Evolutionary conservation across 192 early-diverging fungal genomes (phyloP).

Genomic region (Jimgerdemannia lactiflua): DNA sequence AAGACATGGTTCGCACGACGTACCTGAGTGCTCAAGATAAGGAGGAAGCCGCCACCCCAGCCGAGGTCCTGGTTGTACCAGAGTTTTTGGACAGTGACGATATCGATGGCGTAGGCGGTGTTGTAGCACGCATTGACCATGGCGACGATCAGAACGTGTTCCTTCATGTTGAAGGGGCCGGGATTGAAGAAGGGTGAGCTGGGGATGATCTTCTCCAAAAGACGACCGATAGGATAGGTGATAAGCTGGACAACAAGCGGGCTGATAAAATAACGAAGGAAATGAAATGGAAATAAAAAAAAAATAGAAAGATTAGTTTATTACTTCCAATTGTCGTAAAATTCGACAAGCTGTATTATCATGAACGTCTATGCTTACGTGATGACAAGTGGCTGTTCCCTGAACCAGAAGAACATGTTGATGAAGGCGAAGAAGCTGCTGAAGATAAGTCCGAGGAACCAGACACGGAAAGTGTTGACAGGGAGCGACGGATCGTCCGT

Average conservation of each 20-base stretch:
- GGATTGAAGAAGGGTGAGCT: constrained; percentile 38
- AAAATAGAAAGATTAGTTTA: background rate
- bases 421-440: constrained; percentile 26
- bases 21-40: constrained; percentile 51
- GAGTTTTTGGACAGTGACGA: constrained; percentile 37
- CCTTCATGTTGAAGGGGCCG: constrained; percentile 55
- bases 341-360: background rate
- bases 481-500: constrained; percentile 41
- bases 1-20: background rate
- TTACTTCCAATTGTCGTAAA: constrained; percentile 7
- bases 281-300: background rate
- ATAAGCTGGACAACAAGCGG: constrained; percentile 13
- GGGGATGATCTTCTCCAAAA: constrained; percentile 22
- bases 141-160: constrained; percentile 43
- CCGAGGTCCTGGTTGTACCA: constrained; percentile 37
- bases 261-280: background rate
- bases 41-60: constrained; percentile 26
- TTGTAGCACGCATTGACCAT: constrained; percentile 22
- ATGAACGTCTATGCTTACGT: background rate
- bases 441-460: constrained; percentile 36
- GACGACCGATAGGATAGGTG: constrained; percentile 20
- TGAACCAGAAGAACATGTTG: constrained; percentile 40
- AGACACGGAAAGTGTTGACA: constrained; percentile 43
- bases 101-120: constrained; percentile 40
- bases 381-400: constrained; percentile 25